Percentiles rank a stretch among this genome's conserved stretches.
Evolutionary conservation across 2,329 filamentous ascomycete species (phyloP).

Genomic region (Fusarium floridanum): DNA sequence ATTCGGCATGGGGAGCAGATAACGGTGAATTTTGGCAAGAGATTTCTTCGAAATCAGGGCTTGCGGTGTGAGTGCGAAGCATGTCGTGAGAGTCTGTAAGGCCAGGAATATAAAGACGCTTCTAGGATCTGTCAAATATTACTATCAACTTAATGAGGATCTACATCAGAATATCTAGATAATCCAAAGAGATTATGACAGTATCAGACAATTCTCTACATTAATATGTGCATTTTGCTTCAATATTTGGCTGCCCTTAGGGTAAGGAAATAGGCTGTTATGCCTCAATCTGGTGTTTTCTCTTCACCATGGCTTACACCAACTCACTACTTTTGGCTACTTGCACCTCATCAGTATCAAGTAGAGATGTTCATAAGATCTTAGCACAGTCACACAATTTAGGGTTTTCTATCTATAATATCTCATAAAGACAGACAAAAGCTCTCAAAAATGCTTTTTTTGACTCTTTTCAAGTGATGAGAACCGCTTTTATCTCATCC

Average conservation of each 20-base stretch:
- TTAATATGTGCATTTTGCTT: not conserved
- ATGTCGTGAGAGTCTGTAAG: not conserved
- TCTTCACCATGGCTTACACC: not conserved
- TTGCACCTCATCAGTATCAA: not conserved
- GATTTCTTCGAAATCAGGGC: slow-evolving; percentile 6
- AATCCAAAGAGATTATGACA: not conserved
- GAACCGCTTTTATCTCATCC: not conserved
- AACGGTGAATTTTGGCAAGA: slow-evolving; percentile 3
- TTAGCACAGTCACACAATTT: not conserved
- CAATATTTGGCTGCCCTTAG: not conserved
- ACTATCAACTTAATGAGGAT: not conserved
- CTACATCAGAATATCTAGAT: not conserved
- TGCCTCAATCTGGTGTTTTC: not conserved
- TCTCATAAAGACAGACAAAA: no score
- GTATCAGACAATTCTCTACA: not conserved
- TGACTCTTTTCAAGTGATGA: no score
- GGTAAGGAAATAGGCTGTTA: not conserved
- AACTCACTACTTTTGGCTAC: not conserved
- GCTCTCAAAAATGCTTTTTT: no score
- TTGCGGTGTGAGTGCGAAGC: slow-evolving; percentile 6
- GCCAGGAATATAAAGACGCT: not conserved
- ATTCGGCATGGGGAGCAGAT: slow-evolving; percentile 5
- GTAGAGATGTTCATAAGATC: not conserved
- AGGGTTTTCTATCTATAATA: not conserved
- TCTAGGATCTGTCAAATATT: not conserved